Base-by-base conservation (phyloP, 495 filamentous ascomycete species). In the Penicillium cinerascens region DNA sequence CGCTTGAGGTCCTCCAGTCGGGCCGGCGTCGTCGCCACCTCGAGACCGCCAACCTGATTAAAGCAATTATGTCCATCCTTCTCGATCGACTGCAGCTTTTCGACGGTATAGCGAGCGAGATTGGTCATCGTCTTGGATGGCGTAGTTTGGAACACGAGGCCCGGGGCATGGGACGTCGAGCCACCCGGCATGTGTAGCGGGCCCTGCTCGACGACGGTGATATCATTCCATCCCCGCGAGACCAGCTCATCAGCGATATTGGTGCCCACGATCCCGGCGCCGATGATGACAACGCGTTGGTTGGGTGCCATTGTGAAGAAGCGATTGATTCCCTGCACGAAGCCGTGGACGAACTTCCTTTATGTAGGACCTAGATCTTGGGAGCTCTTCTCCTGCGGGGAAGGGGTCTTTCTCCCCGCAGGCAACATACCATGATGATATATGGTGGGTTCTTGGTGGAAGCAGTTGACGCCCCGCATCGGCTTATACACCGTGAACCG, bases 131-230 rank as follows among this genome's bases (percentile, higher is more conserved):
- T 76, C 56, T 78, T 80, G 3, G 73, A 78, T 0, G 71, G 52
- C 26, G 60, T 73, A 18, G 73, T 79, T 38, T 80, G 75, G 60
- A 79, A 80, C 8, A 80, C 77, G 16, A 79, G 66, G 11, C 77
- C 77, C 0, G 77, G 77, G 8, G 77, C 77, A 38, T 80, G 77
- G 8, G 76, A 79, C 0, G 77, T 79, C 20, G 77, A 80, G 36
- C 77, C 77, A 16, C 77, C 77, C 3, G 77, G 77, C 68, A 80
- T 68, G 44, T 69, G 47, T 27, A 80, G 51, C 20, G 77, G 77
- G 9, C 77, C 77, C 49, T 80, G 77, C 53, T 80, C 77, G 52
- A 80, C 64, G 54, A 80, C 73, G n/a, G 76, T 78, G 63, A 80
- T 76, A 55, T 78, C 56, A 13, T 45, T 68, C 71, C 76, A 78